Evolutionary conservation across 768 basidiomycete species (phyloP).

Genomic region (Amanita brunnescens): DNA sequence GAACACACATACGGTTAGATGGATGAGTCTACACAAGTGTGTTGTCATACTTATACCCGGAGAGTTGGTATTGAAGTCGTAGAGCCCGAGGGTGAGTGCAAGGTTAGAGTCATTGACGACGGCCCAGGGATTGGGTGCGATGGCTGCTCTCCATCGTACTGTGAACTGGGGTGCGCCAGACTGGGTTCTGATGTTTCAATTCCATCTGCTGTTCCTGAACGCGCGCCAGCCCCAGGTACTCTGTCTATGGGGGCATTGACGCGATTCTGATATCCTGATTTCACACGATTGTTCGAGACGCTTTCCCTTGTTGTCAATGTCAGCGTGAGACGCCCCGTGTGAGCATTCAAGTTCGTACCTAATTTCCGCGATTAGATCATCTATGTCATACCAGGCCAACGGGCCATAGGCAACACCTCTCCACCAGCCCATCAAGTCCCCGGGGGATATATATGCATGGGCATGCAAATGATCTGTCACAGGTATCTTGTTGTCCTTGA

Average conservation of each 20-base stretch:
- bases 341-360: conserved; percentile 31
- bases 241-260: conserved; percentile 56
- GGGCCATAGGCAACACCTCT: conserved; percentile 57
- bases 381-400: conserved; percentile 67
- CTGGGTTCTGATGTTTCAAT: conserved; percentile 48
- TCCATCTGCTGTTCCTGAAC: conserved; percentile 57
- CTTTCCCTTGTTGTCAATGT: conserved; percentile 49
- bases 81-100: conserved; percentile 21
- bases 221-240: conserved; percentile 65
- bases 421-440: conserved; percentile 68
- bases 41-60: conserved; percentile 23
- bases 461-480: conserved; percentile 74
- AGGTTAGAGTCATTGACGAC: conserved; percentile 16
- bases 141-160: conserved; percentile 34
- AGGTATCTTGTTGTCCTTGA: conserved; percentile 70
- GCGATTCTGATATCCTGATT: conserved; percentile 62
- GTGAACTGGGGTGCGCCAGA: conserved; percentile 32
- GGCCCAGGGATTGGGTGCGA: conserved; percentile 16
- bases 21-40: not conserved
- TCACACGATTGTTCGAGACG: conserved; percentile 76
- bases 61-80: conserved; percentile 30
- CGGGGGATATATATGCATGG: conserved; percentile 61
- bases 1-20: not conserved
- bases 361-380: conserved; percentile 77
- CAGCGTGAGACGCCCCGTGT: not conserved